Conservation (phyloP, 345 rosid genomes). For the Citrus unshiu region DNA sequence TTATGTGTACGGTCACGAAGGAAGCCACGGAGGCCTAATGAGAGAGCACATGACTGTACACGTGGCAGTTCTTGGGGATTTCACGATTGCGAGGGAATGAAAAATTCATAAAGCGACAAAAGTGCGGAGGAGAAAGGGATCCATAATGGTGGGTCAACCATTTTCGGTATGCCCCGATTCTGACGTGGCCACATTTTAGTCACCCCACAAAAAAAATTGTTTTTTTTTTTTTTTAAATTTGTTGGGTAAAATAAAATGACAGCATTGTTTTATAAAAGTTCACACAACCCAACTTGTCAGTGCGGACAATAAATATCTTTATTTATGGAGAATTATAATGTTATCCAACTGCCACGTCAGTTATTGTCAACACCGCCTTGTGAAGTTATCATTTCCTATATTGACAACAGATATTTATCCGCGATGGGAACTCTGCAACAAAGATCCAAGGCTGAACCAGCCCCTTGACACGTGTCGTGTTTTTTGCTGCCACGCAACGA, state of each 20-base stretch:
- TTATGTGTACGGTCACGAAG: conserved; percentile 13
- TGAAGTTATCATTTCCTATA: conserved; percentile 9
- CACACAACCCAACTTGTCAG: conserved; percentile 15
- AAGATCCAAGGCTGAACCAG: conserved; percentile 41
- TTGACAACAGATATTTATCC: conserved; percentile 15
- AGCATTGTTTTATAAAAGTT: background rate
- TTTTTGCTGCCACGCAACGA: conserved; percentile 12
- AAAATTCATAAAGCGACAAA: conserved; percentile 20
- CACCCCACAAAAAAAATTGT: background rate
- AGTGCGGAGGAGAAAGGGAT: conserved; percentile 11
- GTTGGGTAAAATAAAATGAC: conserved; percentile 11
- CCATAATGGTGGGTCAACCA: conserved; percentile 46
- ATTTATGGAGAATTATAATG: background rate
- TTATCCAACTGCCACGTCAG: conserved; percentile 16
- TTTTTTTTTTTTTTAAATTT: background rate
- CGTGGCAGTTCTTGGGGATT: conserved; percentile 27
- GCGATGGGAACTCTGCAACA: conserved; percentile 22
- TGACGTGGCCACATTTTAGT: conserved; percentile 51
- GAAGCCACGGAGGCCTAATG: conserved; percentile 22
- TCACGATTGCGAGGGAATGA: conserved; percentile 17
- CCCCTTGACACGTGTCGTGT: conserved; percentile 18
- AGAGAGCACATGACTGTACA: conserved; percentile 7
- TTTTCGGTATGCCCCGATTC: conserved; percentile 29
- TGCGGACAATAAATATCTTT: conserved; percentile 11
- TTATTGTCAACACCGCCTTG: background rate